These are phyloP conservation scores for Chlorella sp. DNA, from an alignment of 139 green algal species.

Conservation along the genomic window DNA sequence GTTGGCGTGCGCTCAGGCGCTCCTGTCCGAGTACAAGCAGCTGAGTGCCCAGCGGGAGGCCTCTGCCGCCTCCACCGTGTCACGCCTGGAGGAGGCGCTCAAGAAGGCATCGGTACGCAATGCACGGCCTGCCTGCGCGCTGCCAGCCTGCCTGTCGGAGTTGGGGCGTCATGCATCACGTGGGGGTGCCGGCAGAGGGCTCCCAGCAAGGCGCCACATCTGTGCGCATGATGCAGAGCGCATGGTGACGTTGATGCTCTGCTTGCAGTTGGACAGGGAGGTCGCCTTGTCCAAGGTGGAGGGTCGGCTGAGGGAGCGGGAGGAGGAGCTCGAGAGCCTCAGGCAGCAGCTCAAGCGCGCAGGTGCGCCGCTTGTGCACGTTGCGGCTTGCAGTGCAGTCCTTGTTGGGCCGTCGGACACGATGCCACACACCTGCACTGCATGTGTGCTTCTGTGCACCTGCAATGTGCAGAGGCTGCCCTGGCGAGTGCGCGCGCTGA, in stretches of 20 bases:
- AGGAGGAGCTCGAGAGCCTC: conserved; percentile 24
- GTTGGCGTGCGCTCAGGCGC: background rate
- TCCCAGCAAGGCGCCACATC: too few relatives aligned
- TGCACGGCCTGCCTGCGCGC: background rate
- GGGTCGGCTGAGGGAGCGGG: conserved; percentile 17
- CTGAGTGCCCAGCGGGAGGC: conserved; percentile 13
- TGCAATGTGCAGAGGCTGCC: conserved; percentile 16
- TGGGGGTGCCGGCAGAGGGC: too few relatives aligned
- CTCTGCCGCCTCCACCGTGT: background rate
- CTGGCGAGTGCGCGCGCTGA: background rate
- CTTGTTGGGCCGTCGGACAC: too few relatives aligned
- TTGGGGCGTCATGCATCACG: too few relatives aligned
- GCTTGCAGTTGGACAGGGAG: conserved; percentile 19
- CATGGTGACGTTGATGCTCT: too few relatives aligned
- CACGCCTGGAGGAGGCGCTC: conserved; percentile 17
- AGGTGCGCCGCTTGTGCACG: too few relatives aligned
- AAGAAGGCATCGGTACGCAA: too few relatives aligned
- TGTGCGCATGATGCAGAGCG: too few relatives aligned
- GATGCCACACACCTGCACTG: too few relatives aligned
- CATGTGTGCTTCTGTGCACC: too few relatives aligned
- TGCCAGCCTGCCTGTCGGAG: background rate
- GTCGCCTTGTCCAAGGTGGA: conserved; percentile 11
- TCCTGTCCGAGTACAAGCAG: conserved; percentile 20
- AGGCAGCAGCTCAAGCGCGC: background rate
- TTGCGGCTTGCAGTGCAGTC: too few relatives aligned